Evolutionary conservation across 805 yeast species (phyloP), one percentile per base, ranked within the genome.

Genomic region (Candida takata): DNA sequence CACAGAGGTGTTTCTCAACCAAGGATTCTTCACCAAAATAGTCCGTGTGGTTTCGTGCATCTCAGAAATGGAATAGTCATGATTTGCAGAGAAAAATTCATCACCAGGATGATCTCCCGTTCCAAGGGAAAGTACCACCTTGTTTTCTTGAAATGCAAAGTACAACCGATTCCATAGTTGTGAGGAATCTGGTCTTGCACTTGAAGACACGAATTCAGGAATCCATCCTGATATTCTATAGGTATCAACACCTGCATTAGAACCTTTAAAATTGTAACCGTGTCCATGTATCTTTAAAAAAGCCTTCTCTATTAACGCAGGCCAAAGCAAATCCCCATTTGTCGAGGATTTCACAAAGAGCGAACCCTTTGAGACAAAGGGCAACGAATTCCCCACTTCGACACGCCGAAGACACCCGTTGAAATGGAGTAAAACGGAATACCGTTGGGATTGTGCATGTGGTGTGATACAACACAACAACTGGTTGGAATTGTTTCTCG

Each of bases 281-380:
- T 56, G 41, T 3, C 62, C 59, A 57, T 67, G 56, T 0, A 80
- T 53, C 46, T 74, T 73, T 40, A 86, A 60, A 49, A 74, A 82
- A 0, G 94, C 92, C 47, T 82, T 78, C 54, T 87, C 95, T 1
- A 84, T 44, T n/a, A 84, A 45, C 0, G 84, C 81, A 0, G 88
- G 88, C 83, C 86, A 79, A 5, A 55, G 33, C 14, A 52, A 24
- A 0, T 33, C 15, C 1, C 31, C 21, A 20, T 49, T 45, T 13
- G 47, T 37, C 24, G 25, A 35, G 5, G 54, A 52, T 16, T 21
- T 38, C 6, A 49, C 41, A 27, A 34, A 42, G 4, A 52, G 23
- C 1, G 51, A 36, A 42, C 42, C 17, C 12, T 24, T 35, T 12
- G 27, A 13, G 17, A 20, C 6, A 7, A 58, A 41, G 1, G 85